Conservation (phyloP, 2,329 filamentous ascomycete species). For the Aspergillus ochraceoroseus region DNA sequence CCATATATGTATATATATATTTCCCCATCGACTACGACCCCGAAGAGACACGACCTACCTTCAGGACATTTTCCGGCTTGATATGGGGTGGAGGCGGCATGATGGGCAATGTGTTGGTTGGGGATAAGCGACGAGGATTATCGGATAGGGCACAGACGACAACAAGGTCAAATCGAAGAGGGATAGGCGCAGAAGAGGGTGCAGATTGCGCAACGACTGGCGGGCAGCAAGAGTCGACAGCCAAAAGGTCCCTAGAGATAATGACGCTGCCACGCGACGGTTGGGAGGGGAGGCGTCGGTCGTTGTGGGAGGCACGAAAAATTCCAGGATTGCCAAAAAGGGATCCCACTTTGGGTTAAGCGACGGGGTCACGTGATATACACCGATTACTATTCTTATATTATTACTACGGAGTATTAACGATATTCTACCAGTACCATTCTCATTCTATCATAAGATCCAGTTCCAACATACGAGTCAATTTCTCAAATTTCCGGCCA, state of each 20-base stretch:
- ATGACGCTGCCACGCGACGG: constrained; percentile 37
- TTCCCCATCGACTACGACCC: constrained; percentile 6
- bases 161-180: constrained; percentile 10
- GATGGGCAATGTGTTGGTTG: constrained; percentile 43
- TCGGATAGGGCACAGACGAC: constrained; percentile 15
- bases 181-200: constrained; percentile 17
- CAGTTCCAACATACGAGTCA: no score
- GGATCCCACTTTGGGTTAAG: constrained; percentile 37
- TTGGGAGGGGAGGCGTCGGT: constrained; percentile 20
- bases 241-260: constrained; percentile 20
- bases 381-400: background rate
- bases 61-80: constrained; percentile 98
- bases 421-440: no score
- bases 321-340: no score
- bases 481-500: no score
- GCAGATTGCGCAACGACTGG: constrained; percentile 23
- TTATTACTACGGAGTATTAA: no score
- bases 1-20: no score
- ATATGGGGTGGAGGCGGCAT: constrained; percentile 96
- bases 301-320: constrained; percentile 33
- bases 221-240: constrained; percentile 30
- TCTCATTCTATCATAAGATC: no score
- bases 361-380: constrained; percentile 32
- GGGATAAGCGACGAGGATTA: constrained; percentile 18
- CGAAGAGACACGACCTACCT: constrained; percentile 46